A percentile compares a stretch with the other conserved stretches of the same genome.
phyloP scores from a whole-genome alignment of 2,329 filamentous ascomycete genomes.

The Zasmidium cellare region DNA sequence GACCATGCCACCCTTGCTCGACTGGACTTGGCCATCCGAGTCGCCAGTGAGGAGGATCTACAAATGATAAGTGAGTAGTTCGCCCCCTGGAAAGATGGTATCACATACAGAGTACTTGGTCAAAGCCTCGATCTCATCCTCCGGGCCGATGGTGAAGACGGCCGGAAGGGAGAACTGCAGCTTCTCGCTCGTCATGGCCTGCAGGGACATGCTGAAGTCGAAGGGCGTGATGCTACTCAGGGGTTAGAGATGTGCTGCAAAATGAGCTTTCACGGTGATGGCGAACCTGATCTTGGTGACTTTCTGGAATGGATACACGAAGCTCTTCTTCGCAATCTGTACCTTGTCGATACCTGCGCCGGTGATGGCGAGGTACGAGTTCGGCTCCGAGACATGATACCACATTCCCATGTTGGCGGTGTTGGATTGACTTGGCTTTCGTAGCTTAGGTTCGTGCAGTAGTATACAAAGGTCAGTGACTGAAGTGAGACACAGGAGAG shows the following conservation, averaged over 20 bases:
- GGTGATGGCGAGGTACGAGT: slow-evolving; percentile 75
- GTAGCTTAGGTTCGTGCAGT: too few relatives aligned
- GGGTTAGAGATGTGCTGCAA: background rate
- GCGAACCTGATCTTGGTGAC: slow-evolving; percentile 29
- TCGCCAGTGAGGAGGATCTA: slow-evolving; percentile 64
- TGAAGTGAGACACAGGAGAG: background rate
- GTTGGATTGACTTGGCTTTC: background rate
- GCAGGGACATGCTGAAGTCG: slow-evolving; percentile 78
- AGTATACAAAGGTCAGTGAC: background rate
- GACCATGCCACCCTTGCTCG: slow-evolving; percentile 37
- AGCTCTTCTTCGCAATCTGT: slow-evolving; percentile 75
- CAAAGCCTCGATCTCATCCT: slow-evolving; percentile 68
- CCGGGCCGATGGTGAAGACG: slow-evolving; percentile 82
- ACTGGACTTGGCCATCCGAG: slow-evolving; percentile 46
- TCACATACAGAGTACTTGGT: slow-evolving; percentile 71
- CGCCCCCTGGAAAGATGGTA: background rate
- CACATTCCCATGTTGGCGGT: slow-evolving; percentile 25
- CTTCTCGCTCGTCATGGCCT: slow-evolving; percentile 89
- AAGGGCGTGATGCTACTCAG: slow-evolving; percentile 54
- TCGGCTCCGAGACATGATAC: slow-evolving; percentile 66
- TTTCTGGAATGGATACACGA: slow-evolving; percentile 70
- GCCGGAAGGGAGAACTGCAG: slow-evolving; percentile 79
- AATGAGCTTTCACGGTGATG: background rate
- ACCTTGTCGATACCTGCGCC: slow-evolving; percentile 74
- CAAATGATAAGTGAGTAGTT: background rate